Base-by-base conservation (phyloP, 2,329 filamentous ascomycete genomes). In the Intubia oerlemansii region DNA sequence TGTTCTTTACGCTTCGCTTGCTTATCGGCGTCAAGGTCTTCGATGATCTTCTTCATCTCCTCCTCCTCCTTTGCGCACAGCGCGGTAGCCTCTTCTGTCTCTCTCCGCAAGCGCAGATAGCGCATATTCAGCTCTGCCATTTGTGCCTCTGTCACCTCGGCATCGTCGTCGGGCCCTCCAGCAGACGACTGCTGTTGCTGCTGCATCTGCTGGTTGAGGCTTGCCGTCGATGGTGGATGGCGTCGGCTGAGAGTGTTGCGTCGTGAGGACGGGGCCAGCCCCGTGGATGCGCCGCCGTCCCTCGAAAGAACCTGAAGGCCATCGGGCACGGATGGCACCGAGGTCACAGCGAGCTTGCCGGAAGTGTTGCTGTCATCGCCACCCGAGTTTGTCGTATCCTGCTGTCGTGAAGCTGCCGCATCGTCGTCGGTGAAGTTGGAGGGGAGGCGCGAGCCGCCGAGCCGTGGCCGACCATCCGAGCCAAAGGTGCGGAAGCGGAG, bases 401-500 rank as follows among this genome's bases (percentile, higher is more conserved):
- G 47, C 5, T 45, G 42, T 10, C 48, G 44, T 3, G 45, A 44
- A 11, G 51, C 47, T 3, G 51, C 47, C 17, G 55, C 51, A 10
- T 70, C 61, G 20, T 67, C 59, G 28, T 56, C 54, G 17, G 56
- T 48, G 33, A 69, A 64, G 37, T 58, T 66, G 14, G 63, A 57
- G 2, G 66, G 62, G 11, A 70, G 42, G 17, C 64, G 57, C 2
- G 59, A 56, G 39, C 62, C 60, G 25, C 61, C 64, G 11, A 71
- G 52, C 22, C 62, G 54, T n/a, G 68, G 69, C 17, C 62, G 62
- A 31, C 67, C 68, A 48, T 74, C 70, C 39, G 55, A 59, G 44
- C 56, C 63, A 47, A 65, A 72, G 26, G 88, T 95, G 41, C 77
- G 68, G 31, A 98, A 59, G 31, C 88, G 76, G 37, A 95, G 72